Evolutionary conservation across 1,284 basidiomycete genomes (phyloP), one percentile per base, ranked within the genome.

Genomic region (Cutaneotrichosporon cyanovorans): DNA sequence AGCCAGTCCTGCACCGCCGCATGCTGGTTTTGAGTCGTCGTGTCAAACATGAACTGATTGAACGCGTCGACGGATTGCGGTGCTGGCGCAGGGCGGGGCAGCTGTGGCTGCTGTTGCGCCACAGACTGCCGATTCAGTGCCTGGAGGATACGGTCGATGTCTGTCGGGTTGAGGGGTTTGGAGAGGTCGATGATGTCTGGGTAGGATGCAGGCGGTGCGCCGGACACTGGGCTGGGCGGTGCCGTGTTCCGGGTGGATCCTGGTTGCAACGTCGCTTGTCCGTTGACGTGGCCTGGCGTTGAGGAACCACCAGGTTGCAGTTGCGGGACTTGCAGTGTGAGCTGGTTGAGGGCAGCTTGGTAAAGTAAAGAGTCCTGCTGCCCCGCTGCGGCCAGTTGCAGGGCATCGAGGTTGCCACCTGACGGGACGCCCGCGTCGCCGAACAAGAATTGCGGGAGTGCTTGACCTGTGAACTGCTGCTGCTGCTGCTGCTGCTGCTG

Each of bases 141-240:
- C 23, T 57, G 50, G 42, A 69, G 54, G 39, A 69, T 69, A 25
- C 61, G 61, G 34, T 61, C 58, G 7, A 68, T 53, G 34, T 64
- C 63, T 8, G 44, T 46, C 12, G 65, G 53, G 56, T 69, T 61
- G 31, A 69, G 58, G 4, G 67, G 67, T 50, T 69, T 68, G 4
- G 65, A 66, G 8, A 69, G 50, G 37, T 69, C 67, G 43, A 69
- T 65, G 15, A 69, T 47, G 38, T 69, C 55, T 4, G 62, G 57
- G 44, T 58, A 56, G 4, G 25, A 6, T 15, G 32, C 32, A 7
- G 11, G 32, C 11, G 42, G 5, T 31, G 42, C 20, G 5, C n/a
- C 19, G 21, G 47, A n/a, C n/a, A 14, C 42, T 41, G 19, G 8
- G 7, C 20, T 18, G 37, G 21, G 23, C 11, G 23, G 30, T 12